Evolutionary conservation across 1,284 basidiomycete species (phyloP).

Genomic region (Mycena sp.): DNA sequence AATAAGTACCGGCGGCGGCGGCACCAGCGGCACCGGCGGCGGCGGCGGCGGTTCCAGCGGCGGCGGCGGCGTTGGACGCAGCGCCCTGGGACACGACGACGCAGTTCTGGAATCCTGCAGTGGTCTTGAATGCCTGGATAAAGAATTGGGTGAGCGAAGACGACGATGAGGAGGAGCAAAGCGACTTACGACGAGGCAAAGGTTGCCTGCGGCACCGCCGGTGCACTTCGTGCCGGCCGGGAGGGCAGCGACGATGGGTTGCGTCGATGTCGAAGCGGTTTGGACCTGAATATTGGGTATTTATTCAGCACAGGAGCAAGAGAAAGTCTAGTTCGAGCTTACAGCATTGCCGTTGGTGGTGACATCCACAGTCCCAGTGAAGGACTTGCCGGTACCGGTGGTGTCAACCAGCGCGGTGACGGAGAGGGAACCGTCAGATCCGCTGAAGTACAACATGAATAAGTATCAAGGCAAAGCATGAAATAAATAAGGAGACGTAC

Average conservation of each 20-base stretch:
- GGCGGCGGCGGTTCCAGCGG: background rate
- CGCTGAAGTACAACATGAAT: conserved; percentile 14
- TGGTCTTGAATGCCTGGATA: conserved; percentile 32
- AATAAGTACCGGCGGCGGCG: background rate
- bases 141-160: background rate
- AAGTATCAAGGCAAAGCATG: background rate
- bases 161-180: conserved; percentile 25
- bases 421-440: conserved; percentile 29
- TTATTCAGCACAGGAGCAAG: background rate
- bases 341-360: conserved; percentile 49
- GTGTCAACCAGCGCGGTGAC: conserved; percentile 44
- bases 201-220: conserved; percentile 45
- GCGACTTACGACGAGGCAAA: conserved; percentile 45
- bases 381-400: conserved; percentile 47
- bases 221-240: conserved; percentile 48
- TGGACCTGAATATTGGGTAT: conserved; percentile 19
- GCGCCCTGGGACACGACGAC: conserved; percentile 40
- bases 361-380: conserved; percentile 43
- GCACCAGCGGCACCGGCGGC: background rate
- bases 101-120: conserved; percentile 51
- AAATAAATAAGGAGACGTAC: conserved; percentile 15
- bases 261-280: conserved; percentile 35
- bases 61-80: conserved; percentile 1
- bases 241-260: conserved; percentile 43
- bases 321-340: conserved; percentile 6